Conservation (phyloP, 805 yeast species). For the Cyberlindnera mississippiensis region DNA sequence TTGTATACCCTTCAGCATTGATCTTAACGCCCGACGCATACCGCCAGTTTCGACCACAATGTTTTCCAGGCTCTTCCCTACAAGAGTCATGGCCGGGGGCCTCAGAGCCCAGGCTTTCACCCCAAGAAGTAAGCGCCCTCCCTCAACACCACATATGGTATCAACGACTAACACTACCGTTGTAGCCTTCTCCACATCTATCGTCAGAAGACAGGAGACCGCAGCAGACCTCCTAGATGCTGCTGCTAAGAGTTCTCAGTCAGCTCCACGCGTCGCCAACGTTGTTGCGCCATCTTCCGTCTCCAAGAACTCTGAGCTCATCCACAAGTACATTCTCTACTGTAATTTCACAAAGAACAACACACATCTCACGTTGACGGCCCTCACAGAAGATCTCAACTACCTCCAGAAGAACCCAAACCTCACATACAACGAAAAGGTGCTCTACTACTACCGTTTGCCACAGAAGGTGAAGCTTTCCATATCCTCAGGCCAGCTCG, state of each 20-base stretch:
- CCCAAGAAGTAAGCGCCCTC: conserved; percentile 7
- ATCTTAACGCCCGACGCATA: no score
- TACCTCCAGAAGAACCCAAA: conserved; percentile 52
- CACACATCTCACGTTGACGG: conserved; percentile 72
- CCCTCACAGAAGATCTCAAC: conserved; percentile 62
- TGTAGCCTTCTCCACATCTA: conserved; percentile 9
- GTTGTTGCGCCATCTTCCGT: conserved; percentile 11
- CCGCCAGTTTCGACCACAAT: neutral
- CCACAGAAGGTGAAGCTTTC: conserved; percentile 71
- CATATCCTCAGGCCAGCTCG: conserved; percentile 78
- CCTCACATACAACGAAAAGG: conserved; percentile 61
- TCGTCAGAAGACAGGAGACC: conserved; percentile 5
- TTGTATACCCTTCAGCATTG: no score
- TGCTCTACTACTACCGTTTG: conserved; percentile 70
- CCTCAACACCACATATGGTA: neutral
- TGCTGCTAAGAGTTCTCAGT: neutral
- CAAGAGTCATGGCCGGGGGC: conserved; percentile 2
- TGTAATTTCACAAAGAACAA: conserved; percentile 79
- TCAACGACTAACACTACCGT: conserved; percentile 7
- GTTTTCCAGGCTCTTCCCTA: conserved; percentile 9
- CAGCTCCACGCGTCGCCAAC: conserved; percentile 8
- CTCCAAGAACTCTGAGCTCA: conserved; percentile 24
- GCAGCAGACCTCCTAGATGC: neutral
- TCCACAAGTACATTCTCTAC: conserved; percentile 68
- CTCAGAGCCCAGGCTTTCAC: conserved; percentile 4